Base-by-base conservation (phyloP, 345 rosid genomes). In the Cardamine chenopodiifolia region DNA sequence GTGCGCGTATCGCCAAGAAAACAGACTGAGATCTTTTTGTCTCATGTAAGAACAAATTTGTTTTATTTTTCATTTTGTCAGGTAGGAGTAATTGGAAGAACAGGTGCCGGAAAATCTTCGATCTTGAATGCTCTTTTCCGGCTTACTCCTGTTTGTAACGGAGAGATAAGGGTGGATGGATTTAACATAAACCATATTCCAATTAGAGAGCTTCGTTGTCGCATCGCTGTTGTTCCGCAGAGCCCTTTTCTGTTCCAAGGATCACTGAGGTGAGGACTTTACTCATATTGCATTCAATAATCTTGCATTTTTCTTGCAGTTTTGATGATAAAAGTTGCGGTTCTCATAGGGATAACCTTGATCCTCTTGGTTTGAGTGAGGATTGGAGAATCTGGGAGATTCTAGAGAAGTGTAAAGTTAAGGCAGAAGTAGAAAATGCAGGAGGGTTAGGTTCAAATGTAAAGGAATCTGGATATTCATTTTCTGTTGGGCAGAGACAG, bases 31-130 rank as follows among this genome's bases (percentile, higher is more conserved):
- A 58, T 35, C 66, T 1, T 42, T 32, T 2, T 42, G 64, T 64
- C n/a, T 52, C 9, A 31, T 72, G 62, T 15, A 44, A 68, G 32
- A 37, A 54, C 37, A 66, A 25, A 4, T 15, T 58, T 45, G 23
- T 20, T 44, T 18, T 56, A 5, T 31, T 28, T 17, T 23, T 54
- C 19, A 61, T 66, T 11, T 11, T 54, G 73, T 62, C 77, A 91
- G 98, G 97, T 89, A 68, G 98, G 95, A 76, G 84, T 93, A 32
- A 85, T 93, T 44, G 96, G 96, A 76, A 88, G 98, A 86, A 93
- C 98, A 12, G 97, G 98, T 73, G 96, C 96, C 5, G 98, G 98
- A 63, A 93, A 93, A 74, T 91, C 98, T 26, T 91, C 96, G 35
- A 54, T 93, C 77, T 81, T 93, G 87, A 93, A 89, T 82, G 92